Percentiles rank a stretch among this genome's conserved stretches.
These are phyloP conservation scores for Erodium maritimum DNA, from an alignment of 345 rosid genomes.

Conservation along the genomic window DNA sequence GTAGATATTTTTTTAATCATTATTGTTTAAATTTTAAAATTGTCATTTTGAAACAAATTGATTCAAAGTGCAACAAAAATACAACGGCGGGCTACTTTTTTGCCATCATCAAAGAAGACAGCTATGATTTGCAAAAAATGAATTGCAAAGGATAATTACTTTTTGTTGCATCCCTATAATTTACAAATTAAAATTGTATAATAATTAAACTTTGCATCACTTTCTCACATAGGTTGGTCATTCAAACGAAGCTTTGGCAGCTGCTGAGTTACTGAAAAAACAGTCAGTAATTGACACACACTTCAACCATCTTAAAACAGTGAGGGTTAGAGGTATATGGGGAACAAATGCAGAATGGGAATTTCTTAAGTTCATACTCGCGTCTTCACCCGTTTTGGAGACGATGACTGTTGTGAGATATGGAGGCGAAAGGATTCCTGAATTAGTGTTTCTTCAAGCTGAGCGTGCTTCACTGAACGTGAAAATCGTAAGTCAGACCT, in stretches of 20 bases:
- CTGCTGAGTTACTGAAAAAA: conserved; percentile 7
- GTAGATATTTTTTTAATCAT: no score
- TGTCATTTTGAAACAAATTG: no score
- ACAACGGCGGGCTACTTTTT: no score
- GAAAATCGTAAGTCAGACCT: conserved; percentile 11
- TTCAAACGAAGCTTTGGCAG: neutral
- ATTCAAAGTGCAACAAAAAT: no score
- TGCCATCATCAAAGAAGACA: no score
- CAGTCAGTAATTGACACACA: conserved; percentile 4
- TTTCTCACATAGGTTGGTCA: neutral
- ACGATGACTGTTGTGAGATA: conserved; percentile 12
- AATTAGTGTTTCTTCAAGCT: conserved; percentile 7
- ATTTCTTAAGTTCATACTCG: conserved; percentile 16
- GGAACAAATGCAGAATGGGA: conserved; percentile 15
- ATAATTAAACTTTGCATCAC: neutral
- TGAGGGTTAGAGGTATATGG: conserved; percentile 16
- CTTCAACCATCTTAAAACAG: conserved; percentile 13
- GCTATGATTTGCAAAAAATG: no score
- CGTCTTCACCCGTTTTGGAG: conserved; percentile 18
- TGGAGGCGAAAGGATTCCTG: conserved; percentile 10
- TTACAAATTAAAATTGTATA: no score
- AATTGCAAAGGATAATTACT: no score
- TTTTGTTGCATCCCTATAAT: no score
- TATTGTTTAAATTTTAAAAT: no score
- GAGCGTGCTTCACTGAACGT: conserved; percentile 15